A percentile compares a stretch with the other conserved stretches of the same genome.
phyloP scores from a whole-genome alignment of 2,329 filamentous ascomycete genomes.

The Helicocarpus griseus region DNA sequence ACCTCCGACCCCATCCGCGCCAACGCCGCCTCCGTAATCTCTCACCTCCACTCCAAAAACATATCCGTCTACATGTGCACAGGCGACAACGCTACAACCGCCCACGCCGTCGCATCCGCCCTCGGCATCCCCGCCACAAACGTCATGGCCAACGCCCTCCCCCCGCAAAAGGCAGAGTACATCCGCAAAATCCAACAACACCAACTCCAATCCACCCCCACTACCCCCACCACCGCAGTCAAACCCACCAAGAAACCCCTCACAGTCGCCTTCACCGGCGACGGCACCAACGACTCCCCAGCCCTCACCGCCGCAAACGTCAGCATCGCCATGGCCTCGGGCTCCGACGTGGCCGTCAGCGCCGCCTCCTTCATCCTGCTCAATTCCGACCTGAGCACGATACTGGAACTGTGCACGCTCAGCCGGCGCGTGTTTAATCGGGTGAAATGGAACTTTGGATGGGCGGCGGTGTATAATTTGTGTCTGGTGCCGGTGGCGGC shows the following conservation, averaged over 20 bases:
- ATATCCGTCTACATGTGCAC: slow-evolving; percentile 86
- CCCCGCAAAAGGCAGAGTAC: slow-evolving; percentile 59
- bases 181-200: slow-evolving; percentile 43
- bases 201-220: slow-evolving; percentile 23
- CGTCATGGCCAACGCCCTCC: slow-evolving; percentile 79
- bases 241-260: slow-evolving; percentile 37
- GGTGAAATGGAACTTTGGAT: slow-evolving; percentile 76
- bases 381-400: slow-evolving; percentile 56
- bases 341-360: slow-evolving; percentile 73
- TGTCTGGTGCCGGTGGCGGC: slow-evolving; percentile 71
- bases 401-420: slow-evolving; percentile 65
- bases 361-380: slow-evolving; percentile 75
- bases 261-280: slow-evolving; percentile 76
- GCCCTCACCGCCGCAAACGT: slow-evolving; percentile 72
- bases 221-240: neutral
- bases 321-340: slow-evolving; percentile 70
- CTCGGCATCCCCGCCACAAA: slow-evolving; percentile 65
- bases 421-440: slow-evolving; percentile 63
- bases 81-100: slow-evolving; percentile 81
- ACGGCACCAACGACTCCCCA: slow-evolving; percentile 79
- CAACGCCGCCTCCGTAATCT: slow-evolving; percentile 58
- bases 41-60: slow-evolving; percentile 52
- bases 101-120: slow-evolving; percentile 63
- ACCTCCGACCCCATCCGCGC: slow-evolving; percentile 72
- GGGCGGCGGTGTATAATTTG: slow-evolving; percentile 76